Base-by-base conservation (phyloP, 352 stramenopile genomes). In the Globisporangium radiosum region DNA sequence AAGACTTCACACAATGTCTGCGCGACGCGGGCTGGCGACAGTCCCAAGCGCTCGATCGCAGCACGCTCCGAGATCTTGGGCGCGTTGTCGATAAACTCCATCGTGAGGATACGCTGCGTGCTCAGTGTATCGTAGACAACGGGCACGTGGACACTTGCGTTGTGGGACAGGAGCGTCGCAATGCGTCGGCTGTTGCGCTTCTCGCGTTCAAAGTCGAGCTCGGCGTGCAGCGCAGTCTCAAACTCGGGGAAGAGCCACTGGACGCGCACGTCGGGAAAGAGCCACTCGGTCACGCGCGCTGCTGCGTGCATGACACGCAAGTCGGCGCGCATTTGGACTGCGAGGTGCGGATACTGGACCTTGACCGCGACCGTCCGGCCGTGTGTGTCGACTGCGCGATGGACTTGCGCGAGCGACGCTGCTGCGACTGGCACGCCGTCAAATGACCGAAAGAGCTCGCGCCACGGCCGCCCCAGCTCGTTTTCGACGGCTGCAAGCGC, bases 211-310 rank as follows among this genome's bases (percentile, higher is more conserved):
- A 96, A 96, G 57, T 96, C 72, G 39, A 96, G 69, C 74, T 94
- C 88, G 4, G 80, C 73, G 4, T 63, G 43, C 40, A 97, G 71
- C 15, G 82, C 79, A 9, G 65, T 70, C 52, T 97, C 85, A 59
- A 99, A 96, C 76, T 99, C 97, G 58, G 98, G 94, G 19, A 96
- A 93, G 17, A 99, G 88, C 97, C 97, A 99, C 53, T 81, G 76
- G 54, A 93, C 69, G 36, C 95, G 93, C 14, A 99, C 90, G 38
- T 97, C 81, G 15, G 89, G 82, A 72, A 98, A 98, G 56, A 70
- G 90, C 25, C 79, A 90, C 59, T 92, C 84, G 0, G 79, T 88
- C 40, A 84, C 53, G 25, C 67, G 53, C 38, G 81, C 79, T 0
- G 76, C 75, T 70, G 67, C 77, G 17, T 76, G 71, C 60, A 95